Evolutionary conservation across 2,329 filamentous ascomycete species (phyloP), one percentile per base, ranked within the genome.

Genomic region (Pseudogymnoascus sp.): DNA sequence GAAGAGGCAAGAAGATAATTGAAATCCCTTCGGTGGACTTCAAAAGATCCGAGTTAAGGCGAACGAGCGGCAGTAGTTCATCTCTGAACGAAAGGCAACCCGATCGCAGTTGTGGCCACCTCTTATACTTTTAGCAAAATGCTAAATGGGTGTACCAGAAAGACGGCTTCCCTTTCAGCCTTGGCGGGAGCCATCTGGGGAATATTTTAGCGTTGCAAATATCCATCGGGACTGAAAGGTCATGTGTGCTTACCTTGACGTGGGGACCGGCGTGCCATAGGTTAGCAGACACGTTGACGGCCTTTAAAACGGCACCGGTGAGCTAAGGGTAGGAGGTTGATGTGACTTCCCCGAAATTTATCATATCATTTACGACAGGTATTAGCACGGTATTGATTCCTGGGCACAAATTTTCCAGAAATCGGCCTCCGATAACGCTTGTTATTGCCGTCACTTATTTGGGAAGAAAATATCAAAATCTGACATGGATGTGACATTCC

Each of bases 191-290:
- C 12, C 25, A 5, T 34, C 28, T 18, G 3, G n/a, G 3, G 28
- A 56, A 18, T 56, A 56, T 56, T 31, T 56, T 56, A 49, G 23
- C 21, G 28, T 49, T 28, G 43, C 43, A 49, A n/a, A 28, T 28
- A 56, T 21, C n/a, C 16, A 49, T 53, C 25, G 5, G 34, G 49
- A 56, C 11, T 9, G 28, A 18, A 56, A 34, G 49, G 49, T 56
- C 49, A 56, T 56, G 49, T 56, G 49, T 18, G 25, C 49, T 56
- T 18, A 53, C n/a, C n/a, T 56, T 56, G 49, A 56, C 25, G 25
- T 34, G 34, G 49, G 25, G 5, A 34, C 8, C 5, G 25, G 25
- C 28, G 18, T 56, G 5, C 11, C 25, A 56, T 56, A 56, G 25
- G 49, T 31, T 56, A 34, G n/a, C 25, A 4, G 49, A 3, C 25